Evolutionary conservation across 2,329 filamentous ascomycete species (phyloP).

Genomic region (Alternaria viburni): DNA sequence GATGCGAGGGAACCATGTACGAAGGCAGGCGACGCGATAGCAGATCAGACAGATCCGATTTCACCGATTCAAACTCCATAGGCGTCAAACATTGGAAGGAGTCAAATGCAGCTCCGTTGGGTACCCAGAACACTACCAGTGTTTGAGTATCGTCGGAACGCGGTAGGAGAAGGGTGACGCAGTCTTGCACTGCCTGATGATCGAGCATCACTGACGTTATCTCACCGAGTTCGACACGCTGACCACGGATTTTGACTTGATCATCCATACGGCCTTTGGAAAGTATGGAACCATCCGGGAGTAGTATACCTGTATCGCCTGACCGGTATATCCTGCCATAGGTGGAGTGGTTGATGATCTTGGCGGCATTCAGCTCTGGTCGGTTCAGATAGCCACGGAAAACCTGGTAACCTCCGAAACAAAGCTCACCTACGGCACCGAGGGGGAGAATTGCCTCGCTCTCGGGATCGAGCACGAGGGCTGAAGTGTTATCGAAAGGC

Average conservation of each 20-base stretch:
- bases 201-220: slow-evolving; percentile 69
- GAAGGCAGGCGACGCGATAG: slow-evolving; percentile 65
- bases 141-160: slow-evolving; percentile 54
- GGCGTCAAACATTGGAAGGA: slow-evolving; percentile 51
- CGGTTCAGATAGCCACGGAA: slow-evolving; percentile 74
- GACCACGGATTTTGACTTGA: slow-evolving; percentile 81
- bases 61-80: slow-evolving; percentile 31
- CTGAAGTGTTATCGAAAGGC: slow-evolving; percentile 76
- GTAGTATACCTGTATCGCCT: slow-evolving; percentile 80
- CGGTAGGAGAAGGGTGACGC: slow-evolving; percentile 66
- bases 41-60: slow-evolving; percentile 58
- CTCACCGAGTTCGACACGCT: slow-evolving; percentile 79
- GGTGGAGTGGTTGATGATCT: slow-evolving; percentile 71
- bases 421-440: slow-evolving; percentile 81
- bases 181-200: slow-evolving; percentile 62
- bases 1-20: slow-evolving; percentile 80
- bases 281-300: slow-evolving; percentile 76
- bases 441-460: slow-evolving; percentile 61
- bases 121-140: slow-evolving; percentile 74
- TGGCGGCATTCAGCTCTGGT: slow-evolving; percentile 66
- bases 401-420: slow-evolving; percentile 85
- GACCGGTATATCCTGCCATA: slow-evolving; percentile 81
- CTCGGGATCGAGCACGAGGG: slow-evolving; percentile 63
- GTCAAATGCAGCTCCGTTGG: slow-evolving; percentile 31
- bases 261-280: slow-evolving; percentile 77